Evolutionary conservation across 208 protist genomes (phyloP).

Genomic region (Porcisia deanei): DNA sequence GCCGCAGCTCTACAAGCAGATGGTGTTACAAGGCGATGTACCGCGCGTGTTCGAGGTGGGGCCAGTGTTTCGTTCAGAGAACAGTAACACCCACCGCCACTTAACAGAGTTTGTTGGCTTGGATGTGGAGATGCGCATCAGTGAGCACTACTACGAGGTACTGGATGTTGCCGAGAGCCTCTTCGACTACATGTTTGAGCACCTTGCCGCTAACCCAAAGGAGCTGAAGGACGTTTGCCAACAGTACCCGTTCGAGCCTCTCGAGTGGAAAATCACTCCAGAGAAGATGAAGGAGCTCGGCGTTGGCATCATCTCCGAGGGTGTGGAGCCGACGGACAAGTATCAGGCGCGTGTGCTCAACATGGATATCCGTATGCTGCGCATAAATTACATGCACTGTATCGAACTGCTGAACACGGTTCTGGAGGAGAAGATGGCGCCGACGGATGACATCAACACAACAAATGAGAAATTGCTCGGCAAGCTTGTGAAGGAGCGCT

Average conservation of each 20-base stretch:
- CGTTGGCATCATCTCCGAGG: conserved; percentile 81
- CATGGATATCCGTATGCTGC: conserved; percentile 79
- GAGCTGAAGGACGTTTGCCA: conserved; percentile 85
- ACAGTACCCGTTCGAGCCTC: conserved; percentile 95
- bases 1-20: conserved; percentile 99
- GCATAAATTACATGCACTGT: conserved; percentile 93
- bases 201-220: conserved; percentile 68
- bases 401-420: conserved; percentile 93
- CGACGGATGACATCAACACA: conserved; percentile 95
- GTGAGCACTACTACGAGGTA: conserved; percentile 99
- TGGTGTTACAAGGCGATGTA: conserved; percentile 97
- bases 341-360: conserved; percentile 85
- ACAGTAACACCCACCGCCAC: conserved; percentile 99
- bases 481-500: conserved; percentile 97
- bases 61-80: conserved; percentile 99
- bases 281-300: conserved; percentile 85
- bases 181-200: conserved; percentile 97
- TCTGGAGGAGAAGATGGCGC: conserved; percentile 76
- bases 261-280: conserved; percentile 85
- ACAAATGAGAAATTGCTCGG: conserved; percentile 97
- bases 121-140: conserved; percentile 99
- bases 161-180: conserved; percentile 96
- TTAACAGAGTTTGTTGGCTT: conserved; percentile 99
- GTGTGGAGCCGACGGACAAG: conserved; percentile 67
- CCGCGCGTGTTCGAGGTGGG: conserved; percentile 95